Evolutionary conservation across 2,329 filamentous ascomycete species (phyloP).

Genomic region (Hymenotorrendiella dingleyae): DNA sequence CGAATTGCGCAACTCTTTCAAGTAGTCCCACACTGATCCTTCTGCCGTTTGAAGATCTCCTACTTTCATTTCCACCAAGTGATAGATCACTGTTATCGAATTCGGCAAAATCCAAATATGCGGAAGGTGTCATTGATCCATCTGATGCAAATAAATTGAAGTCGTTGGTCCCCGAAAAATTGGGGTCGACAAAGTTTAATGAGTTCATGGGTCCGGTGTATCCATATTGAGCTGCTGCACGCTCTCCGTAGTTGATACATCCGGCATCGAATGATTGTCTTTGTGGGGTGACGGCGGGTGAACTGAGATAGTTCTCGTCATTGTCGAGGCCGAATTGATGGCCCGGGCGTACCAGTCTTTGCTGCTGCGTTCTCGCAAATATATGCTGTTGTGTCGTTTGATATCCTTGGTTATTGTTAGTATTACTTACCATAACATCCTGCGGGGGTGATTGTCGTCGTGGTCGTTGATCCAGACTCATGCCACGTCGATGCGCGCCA

Average conservation of each 20-base stretch:
- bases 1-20: slow-evolving; percentile 55
- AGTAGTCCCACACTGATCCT: slow-evolving; percentile 57
- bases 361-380: slow-evolving; percentile 87
- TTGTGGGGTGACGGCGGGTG: slow-evolving; percentile 50
- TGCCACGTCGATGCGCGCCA: slow-evolving; percentile 68
- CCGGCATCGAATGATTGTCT: slow-evolving; percentile 46
- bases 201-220: slow-evolving; percentile 41
- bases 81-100: slow-evolving; percentile 21
- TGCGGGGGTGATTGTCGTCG: slow-evolving; percentile 46
- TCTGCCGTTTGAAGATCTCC: slow-evolving; percentile 30
- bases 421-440: slow-evolving; percentile 42
- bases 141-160: slow-evolving; percentile 27
- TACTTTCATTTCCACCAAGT: slow-evolving; percentile 21
- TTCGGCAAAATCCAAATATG: slow-evolving; percentile 28
- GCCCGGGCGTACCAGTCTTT: slow-evolving; percentile 77
- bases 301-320: slow-evolving; percentile 51
- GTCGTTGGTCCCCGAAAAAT: slow-evolving; percentile 26
- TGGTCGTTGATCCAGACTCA: slow-evolving; percentile 76
- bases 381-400: slow-evolving; percentile 64
- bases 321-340: slow-evolving; percentile 31
- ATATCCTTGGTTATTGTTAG: slow-evolving; percentile 51
- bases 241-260: slow-evolving; percentile 31
- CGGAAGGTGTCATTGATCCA: slow-evolving; percentile 24
- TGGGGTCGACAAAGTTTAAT: slow-evolving; percentile 32
- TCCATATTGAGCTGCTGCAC: slow-evolving; percentile 17